Conservation (phyloP, 2,329 filamentous ascomycete genomes). For the Trichothecium roseum region DNA sequence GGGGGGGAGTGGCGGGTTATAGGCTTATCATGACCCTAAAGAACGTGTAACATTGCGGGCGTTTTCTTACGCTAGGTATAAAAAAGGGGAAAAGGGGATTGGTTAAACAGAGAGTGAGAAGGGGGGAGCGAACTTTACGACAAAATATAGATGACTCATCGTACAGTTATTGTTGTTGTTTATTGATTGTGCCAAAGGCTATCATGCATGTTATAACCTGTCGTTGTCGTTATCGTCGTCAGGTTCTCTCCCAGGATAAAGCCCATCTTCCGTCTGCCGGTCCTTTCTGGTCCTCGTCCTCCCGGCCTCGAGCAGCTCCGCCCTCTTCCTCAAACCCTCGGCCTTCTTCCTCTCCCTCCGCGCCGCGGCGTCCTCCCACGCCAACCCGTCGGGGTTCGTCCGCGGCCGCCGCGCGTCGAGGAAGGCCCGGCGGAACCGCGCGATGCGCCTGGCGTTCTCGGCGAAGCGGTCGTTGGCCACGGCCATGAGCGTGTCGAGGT, state of each 20-base stretch:
- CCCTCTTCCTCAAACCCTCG: slow-evolving; percentile 45
- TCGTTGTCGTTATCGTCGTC: too few species aligned
- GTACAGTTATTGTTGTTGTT: too few species aligned
- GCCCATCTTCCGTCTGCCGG: too few species aligned
- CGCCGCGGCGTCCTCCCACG: slow-evolving; percentile 44
- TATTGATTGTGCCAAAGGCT: too few species aligned
- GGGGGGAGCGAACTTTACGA: too few species aligned
- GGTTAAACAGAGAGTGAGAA: too few species aligned
- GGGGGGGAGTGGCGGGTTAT: not conserved
- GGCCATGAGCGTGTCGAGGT: slow-evolving; percentile 55
- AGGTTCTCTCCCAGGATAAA: too few species aligned
- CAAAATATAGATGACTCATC: too few species aligned
- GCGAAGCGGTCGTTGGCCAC: slow-evolving; percentile 67
- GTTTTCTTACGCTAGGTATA: too few species aligned
- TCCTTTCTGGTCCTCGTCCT: too few species aligned
- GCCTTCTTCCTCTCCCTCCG: slow-evolving; percentile 45
- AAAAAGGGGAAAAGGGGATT: too few species aligned
- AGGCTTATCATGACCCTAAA: not conserved
- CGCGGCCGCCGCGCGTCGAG: slow-evolving; percentile 14
- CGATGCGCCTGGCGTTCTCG: slow-evolving; percentile 58
- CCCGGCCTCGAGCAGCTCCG: slow-evolving; percentile 19
- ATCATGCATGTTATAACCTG: too few species aligned
- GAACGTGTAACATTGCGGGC: not conserved
- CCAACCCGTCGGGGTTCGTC: slow-evolving; percentile 22
- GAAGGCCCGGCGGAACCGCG: slow-evolving; percentile 49